These are phyloP conservation scores for Nitzschia putrida DNA, from an alignment of 108 stramenopile genomes.

Conservation along the genomic window DNA sequence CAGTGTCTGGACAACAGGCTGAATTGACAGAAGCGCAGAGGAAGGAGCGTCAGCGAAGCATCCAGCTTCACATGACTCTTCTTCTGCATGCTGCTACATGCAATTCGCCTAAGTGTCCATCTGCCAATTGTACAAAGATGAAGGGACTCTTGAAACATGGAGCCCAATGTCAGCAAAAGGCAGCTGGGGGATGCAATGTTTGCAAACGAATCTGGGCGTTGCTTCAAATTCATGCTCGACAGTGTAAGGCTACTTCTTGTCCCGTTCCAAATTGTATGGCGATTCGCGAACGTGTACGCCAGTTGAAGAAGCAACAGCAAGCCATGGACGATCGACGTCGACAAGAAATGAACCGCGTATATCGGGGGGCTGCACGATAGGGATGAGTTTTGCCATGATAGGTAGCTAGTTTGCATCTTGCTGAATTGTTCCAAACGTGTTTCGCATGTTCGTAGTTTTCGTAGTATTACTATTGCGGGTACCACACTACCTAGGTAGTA, in stretches of 20 bases:
- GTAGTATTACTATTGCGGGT: too few species aligned
- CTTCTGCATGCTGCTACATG: slow-evolving; percentile 94
- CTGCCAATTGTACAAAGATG: slow-evolving; percentile 97
- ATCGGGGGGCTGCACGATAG: slow-evolving; percentile 17
- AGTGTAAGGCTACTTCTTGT: slow-evolving; percentile 87
- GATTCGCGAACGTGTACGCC: slow-evolving; percentile 87
- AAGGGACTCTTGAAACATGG: slow-evolving; percentile 93
- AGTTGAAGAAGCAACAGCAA: slow-evolving; percentile 87
- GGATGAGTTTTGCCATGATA: background rate
- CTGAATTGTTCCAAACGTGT: too few species aligned
- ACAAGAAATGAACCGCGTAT: slow-evolving; percentile 83
- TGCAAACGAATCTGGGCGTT: slow-evolving; percentile 99
- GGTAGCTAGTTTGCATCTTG: too few species aligned
- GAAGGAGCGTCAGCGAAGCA: slow-evolving; percentile 89
- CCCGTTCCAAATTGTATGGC: slow-evolving; percentile 94
- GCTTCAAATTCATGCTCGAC: slow-evolving; percentile 94
- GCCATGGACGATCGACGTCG: slow-evolving; percentile 92
- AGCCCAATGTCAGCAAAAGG: slow-evolving; percentile 78
- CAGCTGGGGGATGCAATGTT: slow-evolving; percentile 89
- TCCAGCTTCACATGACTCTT: slow-evolving; percentile 96
- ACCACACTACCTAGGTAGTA: too few species aligned
- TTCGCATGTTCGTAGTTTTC: too few species aligned
- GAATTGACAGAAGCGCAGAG: slow-evolving; percentile 89
- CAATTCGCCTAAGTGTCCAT: slow-evolving; percentile 77
- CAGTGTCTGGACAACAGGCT: slow-evolving; percentile 75